Conservation (phyloP, 2,329 filamentous ascomycete genomes). For the Pseudogymnoascus sp. region DNA sequence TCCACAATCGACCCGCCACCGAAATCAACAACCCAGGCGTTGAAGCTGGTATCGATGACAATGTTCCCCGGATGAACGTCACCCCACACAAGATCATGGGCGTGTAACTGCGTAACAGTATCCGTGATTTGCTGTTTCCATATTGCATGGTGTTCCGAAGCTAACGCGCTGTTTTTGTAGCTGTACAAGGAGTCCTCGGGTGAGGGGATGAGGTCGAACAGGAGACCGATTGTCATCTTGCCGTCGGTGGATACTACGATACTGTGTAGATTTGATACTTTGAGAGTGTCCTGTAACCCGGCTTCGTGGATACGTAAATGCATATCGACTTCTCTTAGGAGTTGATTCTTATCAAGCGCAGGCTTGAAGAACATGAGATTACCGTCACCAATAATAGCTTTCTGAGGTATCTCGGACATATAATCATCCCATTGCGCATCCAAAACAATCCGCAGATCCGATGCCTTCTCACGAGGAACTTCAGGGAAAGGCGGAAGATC, state of each 20-base stretch:
- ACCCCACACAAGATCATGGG: constrained; percentile 17
- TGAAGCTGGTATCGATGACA: constrained; percentile 16
- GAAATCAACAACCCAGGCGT: constrained; percentile 20
- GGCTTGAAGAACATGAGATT: constrained; percentile 14
- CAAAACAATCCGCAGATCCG: constrained; percentile 11
- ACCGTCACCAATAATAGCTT: constrained; percentile 11
- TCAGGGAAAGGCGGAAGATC: constrained; percentile 12
- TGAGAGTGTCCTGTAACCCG: constrained; percentile 13
- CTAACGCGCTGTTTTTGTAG: constrained; percentile 6
- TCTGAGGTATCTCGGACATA: constrained; percentile 14
- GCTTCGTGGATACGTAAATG: constrained; percentile 12
- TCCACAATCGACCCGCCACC: constrained; percentile 16
- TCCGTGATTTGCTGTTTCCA: constrained; percentile 14
- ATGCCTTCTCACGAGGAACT: constrained; percentile 11
- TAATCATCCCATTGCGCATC: neutral
- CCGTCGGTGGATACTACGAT: constrained; percentile 11
- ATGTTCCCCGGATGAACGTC: constrained; percentile 19
- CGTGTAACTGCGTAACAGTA: constrained; percentile 16
- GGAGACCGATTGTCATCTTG: constrained; percentile 15
- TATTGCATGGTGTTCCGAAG: constrained; percentile 12
- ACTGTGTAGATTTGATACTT: constrained; percentile 13
- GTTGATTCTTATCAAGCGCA: constrained; percentile 12
- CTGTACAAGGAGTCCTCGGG: constrained; percentile 12
- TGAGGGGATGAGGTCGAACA: constrained; percentile 16
- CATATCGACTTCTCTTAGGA: constrained; percentile 15